Conservation (phyloP, 345 rosid genomes). For the Nephelium lappaceum region DNA sequence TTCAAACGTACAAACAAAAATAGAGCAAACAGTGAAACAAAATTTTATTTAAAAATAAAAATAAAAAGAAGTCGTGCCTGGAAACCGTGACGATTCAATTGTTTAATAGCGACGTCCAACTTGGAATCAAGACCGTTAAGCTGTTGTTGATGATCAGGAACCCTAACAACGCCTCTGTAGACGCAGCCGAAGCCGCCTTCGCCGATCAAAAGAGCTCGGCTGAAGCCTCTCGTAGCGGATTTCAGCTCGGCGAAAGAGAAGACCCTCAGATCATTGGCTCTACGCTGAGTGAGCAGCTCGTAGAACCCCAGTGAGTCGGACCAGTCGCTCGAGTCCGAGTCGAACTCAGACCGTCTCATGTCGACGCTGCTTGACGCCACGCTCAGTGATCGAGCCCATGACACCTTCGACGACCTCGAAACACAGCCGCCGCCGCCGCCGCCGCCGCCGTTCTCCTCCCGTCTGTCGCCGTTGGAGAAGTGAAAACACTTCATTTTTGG, state of each 20-base stretch:
- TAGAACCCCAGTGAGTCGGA: constrained; percentile 52
- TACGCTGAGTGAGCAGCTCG: constrained; percentile 60
- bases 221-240: constrained; percentile 82
- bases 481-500: constrained; percentile 87
- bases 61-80: constrained; percentile 66
- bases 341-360: constrained; percentile 88
- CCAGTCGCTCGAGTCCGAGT: constrained; percentile 75
- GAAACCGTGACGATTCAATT: constrained; percentile 91
- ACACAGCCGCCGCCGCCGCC: constrained; percentile 34
- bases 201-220: constrained; percentile 71
- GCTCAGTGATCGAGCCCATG: constrained; percentile 92
- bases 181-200: constrained; percentile 99
- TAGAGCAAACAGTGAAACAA: background rate
- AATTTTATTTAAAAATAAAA: background rate
- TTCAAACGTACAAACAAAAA: background rate
- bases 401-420: constrained; percentile 62
- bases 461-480: constrained; percentile 71
- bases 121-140: constrained; percentile 41
- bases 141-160: constrained; percentile 29
- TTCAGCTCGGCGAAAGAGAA: constrained; percentile 80
- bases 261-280: constrained; percentile 75
- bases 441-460: constrained; percentile 45
- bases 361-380: constrained; percentile 77
- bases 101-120: constrained; percentile 81
- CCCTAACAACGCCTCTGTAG: constrained; percentile 65